A percentile compares a stretch with the other conserved stretches of the same genome.
These are phyloP conservation scores for Ochetophila trinervis DNA, from an alignment of 306 rosid genomes.

Conservation along the genomic window DNA sequence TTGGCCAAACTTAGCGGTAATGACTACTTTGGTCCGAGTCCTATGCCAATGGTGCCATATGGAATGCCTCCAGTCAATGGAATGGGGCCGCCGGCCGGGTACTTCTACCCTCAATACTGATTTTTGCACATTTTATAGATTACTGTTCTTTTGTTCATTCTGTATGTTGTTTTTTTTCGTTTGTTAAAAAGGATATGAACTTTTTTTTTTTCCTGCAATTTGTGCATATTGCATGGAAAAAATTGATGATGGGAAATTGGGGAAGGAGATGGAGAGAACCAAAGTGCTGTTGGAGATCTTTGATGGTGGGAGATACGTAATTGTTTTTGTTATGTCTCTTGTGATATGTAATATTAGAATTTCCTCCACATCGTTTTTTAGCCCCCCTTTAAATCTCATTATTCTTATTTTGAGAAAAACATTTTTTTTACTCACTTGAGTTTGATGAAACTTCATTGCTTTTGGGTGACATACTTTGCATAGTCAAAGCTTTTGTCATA, in stretches of 20 bases:
- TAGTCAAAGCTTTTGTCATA: no score
- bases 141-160: constrained; percentile 34
- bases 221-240: constrained; percentile 37
- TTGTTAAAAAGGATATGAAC: constrained; percentile 31
- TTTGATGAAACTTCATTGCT: no score
- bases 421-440: no score
- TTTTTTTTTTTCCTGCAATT: constrained; percentile 48
- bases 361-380: constrained; percentile 27
- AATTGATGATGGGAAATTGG: constrained; percentile 36
- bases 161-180: constrained; percentile 40
- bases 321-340: constrained; percentile 42
- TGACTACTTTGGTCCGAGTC: constrained; percentile 59
- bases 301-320: constrained; percentile 54
- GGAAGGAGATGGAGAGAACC: constrained; percentile 37
- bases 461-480: no score
- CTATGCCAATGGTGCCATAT: constrained; percentile 57
- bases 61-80: constrained; percentile 90
- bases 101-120: constrained; percentile 76
- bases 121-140: constrained; percentile 28
- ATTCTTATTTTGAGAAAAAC: constrained; percentile 34
- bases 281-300: constrained; percentile 36
- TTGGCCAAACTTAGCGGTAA: constrained; percentile 59
- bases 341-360: constrained; percentile 50
- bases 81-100: constrained; percentile 70
- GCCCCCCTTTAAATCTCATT: constrained; percentile 12